Conservation (phyloP, 371 early-diverging fungal genomes). For the Conidiobolus incongruus region DNA sequence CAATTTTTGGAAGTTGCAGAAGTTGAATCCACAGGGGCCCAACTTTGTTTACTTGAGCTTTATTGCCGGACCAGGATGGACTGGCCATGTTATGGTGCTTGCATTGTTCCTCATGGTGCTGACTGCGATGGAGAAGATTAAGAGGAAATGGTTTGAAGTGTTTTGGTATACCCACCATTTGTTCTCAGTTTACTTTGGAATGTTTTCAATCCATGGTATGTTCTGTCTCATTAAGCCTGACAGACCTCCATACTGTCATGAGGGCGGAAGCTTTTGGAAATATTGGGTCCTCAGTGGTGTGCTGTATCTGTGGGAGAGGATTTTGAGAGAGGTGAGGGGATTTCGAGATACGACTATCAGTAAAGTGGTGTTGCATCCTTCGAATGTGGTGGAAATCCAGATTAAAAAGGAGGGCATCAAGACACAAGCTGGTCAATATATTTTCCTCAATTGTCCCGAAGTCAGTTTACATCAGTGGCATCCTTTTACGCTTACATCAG, state of each 20-base stretch:
- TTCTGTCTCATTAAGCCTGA: constrained; percentile 65
- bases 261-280: constrained; percentile 57
- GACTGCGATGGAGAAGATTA: constrained; percentile 30
- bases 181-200: constrained; percentile 55
- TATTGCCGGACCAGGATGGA: constrained; percentile 43
- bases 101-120: constrained; percentile 42
- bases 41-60: constrained; percentile 15
- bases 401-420: constrained; percentile 29
- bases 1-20: constrained; percentile 26
- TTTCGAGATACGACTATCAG: constrained; percentile 33
- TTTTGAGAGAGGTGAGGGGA: constrained; percentile 45
- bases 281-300: constrained; percentile 43
- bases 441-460: constrained; percentile 36
- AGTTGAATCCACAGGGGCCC: constrained; percentile 9
- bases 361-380: constrained; percentile 36
- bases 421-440: constrained; percentile 42
- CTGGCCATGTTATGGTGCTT: constrained; percentile 51
- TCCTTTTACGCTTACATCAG: constrained; percentile 69
- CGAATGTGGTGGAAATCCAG: constrained; percentile 43
- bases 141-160: constrained; percentile 41
- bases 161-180: constrained; percentile 76
- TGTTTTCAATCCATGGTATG: constrained; percentile 57
- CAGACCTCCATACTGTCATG: constrained; percentile 30
- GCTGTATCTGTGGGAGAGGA: constrained; percentile 42
- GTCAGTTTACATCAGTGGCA: constrained; percentile 51